Percentiles rank a stretch among this genome's conserved stretches.
phyloP scores from a whole-genome alignment of 768 basidiomycete species.

The Bullera alba region DNA sequence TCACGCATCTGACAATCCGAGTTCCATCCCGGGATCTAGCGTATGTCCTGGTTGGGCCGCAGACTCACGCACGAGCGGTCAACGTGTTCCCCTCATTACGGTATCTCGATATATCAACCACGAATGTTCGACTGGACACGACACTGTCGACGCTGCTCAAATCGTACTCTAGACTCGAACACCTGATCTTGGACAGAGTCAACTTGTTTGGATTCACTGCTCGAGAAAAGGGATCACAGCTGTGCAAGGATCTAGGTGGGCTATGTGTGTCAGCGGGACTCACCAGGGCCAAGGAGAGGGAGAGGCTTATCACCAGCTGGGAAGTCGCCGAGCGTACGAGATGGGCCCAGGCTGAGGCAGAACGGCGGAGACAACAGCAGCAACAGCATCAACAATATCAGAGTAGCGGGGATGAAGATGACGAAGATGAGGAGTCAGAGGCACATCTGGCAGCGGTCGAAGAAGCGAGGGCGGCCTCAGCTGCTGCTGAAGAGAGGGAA shows the following conservation, averaged over 20 bases:
- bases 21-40: constrained; percentile 55
- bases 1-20: constrained; percentile 60
- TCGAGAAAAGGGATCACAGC: constrained; percentile 51
- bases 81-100: constrained; percentile 52
- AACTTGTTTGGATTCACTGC: constrained; percentile 53
- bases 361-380: neutral
- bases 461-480: constrained; percentile 3
- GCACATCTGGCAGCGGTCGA: neutral
- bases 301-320: constrained; percentile 51
- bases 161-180: constrained; percentile 53
- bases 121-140: constrained; percentile 50
- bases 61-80: neutral
- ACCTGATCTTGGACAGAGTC: constrained; percentile 68
- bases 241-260: constrained; percentile 61
- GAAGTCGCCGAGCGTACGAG: constrained; percentile 29
- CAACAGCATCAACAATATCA: neutral
- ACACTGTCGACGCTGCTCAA: constrained; percentile 50
- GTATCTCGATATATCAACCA: constrained; percentile 67
- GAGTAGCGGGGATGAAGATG: constrained; percentile 6
- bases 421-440: constrained; percentile 6
- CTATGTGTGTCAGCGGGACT: constrained; percentile 59
- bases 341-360: constrained; percentile 27
- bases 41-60: constrained; percentile 27
- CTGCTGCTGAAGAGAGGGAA: constrained; percentile 15
- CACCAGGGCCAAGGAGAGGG: constrained; percentile 59